Evolutionary conservation across 2,329 filamentous ascomycete genomes (phyloP), one percentile per base, ranked within the genome.

Genomic region (Hypoxylon sp.): DNA sequence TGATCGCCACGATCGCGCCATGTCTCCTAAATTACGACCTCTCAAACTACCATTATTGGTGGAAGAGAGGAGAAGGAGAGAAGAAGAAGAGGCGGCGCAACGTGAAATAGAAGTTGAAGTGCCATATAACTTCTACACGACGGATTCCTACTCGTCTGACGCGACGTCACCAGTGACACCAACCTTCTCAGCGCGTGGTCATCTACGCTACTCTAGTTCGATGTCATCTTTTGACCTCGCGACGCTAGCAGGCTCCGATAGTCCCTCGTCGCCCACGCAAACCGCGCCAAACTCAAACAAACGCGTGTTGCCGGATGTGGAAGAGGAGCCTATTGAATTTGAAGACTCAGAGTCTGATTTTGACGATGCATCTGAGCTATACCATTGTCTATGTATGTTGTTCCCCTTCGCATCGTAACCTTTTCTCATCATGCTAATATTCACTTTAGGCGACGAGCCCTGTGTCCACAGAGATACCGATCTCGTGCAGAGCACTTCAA

Each of bases 281-380:
- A 80, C 81, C 41, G 55, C 71, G 14, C 76, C 72, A 45, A 87
- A 89, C 70, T 82, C 87, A 0, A 84, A 85, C 74, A 93, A 93
- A 80, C 86, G 88, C 66, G 86, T 85, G 57, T 84, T 98, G 68
- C 91, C 93, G 14, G 92, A 96, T 74, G 91, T 98, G 19, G 88
- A 94, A 75, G 94, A 98, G 79, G 94, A 97, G 75, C 90, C 91
- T 1, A 81, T 89, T 45, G 91, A 94, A 77, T 87, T 86, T 59
- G 91, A 91, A 19, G 70, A 72, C 32, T 73, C 74, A 21, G 87
- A 90, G 50, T 77, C 84, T 51, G 78, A 85, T 28, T 83, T 86
- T 65, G 81, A 85, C 46, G 80, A 80, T 55, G 75, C 73, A 65
- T 80, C 79, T 19, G 82, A 83, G 49, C 81, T 89, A 45, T 89